A percentile compares a stretch with the other conserved stretches of the same genome.
phyloP scores from a whole-genome alignment of 2,329 filamentous ascomycete species.

The Plenodomus biglobosus region DNA sequence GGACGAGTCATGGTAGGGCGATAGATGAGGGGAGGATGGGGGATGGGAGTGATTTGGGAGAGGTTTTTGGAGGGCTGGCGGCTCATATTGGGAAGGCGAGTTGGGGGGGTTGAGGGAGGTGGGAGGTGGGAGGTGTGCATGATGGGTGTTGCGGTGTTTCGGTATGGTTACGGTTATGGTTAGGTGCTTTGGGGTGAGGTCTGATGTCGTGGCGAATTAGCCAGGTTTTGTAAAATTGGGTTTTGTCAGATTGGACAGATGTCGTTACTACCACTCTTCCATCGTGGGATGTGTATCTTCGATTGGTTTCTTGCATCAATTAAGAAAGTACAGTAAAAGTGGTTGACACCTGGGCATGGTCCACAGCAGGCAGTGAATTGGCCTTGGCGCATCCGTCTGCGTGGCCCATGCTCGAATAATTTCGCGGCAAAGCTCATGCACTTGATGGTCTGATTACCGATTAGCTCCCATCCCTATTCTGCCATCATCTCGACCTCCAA shows the following conservation, averaged over 20 bases:
- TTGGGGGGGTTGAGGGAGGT: neutral
- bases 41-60: too few relatives aligned
- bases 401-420: constrained; percentile 10
- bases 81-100: constrained; percentile 1
- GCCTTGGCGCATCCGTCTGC: neutral
- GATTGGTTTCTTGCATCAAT: too few relatives aligned
- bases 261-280: too few relatives aligned
- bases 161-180: too few relatives aligned
- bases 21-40: neutral
- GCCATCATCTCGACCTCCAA: constrained; percentile 5
- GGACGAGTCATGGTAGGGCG: too few relatives aligned
- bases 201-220: too few relatives aligned
- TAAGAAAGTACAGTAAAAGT: neutral
- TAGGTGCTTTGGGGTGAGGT: too few relatives aligned
- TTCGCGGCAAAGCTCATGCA: constrained; percentile 10
- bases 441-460: constrained; percentile 1
- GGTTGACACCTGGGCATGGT: too few relatives aligned
- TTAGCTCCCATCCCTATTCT: constrained; percentile 8
- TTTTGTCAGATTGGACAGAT: too few relatives aligned
- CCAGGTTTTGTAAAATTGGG: too few relatives aligned
- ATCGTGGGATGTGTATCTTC: too few relatives aligned
- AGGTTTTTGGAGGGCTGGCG: neutral
- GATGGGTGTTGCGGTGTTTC: neutral
- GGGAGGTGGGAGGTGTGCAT: neutral
- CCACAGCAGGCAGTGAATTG: neutral